These are phyloP conservation scores for Dryadomyces quercus-mongolicae DNA, from an alignment of 2,329 filamentous ascomycete genomes.

Conservation along the genomic window DNA sequence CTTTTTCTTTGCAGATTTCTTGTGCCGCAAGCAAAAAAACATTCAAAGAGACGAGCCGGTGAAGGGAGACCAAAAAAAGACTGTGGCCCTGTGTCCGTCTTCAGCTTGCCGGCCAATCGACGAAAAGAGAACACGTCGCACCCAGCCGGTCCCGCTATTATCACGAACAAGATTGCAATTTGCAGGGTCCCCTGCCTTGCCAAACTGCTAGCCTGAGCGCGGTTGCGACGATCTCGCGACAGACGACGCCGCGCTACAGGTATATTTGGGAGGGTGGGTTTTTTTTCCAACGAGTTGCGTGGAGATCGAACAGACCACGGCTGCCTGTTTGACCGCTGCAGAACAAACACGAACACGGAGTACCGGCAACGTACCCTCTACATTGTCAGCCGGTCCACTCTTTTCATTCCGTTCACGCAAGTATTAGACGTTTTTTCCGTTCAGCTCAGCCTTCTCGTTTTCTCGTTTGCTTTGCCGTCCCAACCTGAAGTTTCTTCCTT, in stretches of 20 bases:
- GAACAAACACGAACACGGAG: not conserved
- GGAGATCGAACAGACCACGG: not conserved
- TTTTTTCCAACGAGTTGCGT: not conserved
- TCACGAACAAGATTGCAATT: constrained; percentile 8
- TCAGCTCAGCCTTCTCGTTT: not conserved
- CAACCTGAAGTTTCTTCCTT: not conserved
- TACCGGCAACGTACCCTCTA: not conserved
- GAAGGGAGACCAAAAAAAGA: not conserved
- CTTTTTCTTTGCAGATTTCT: not conserved
- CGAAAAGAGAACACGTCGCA: not conserved
- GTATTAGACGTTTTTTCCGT: not conserved
- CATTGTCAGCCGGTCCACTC: not conserved
- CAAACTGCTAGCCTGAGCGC: constrained; percentile 4
- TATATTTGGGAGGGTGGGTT: not conserved
- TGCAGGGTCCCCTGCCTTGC: constrained; percentile 1
- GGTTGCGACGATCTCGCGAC: constrained; percentile 10
- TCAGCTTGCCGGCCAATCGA: not conserved
- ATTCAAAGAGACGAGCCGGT: not conserved
- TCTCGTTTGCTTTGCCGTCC: not conserved
- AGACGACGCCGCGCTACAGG: constrained; percentile 2
- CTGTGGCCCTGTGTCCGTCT: not conserved
- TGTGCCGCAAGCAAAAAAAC: not conserved
- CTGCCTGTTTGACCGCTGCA: not conserved
- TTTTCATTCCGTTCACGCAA: not conserved
- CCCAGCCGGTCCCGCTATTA: constrained; percentile 3